Percentiles rank a stretch among this genome's conserved stretches.
These are phyloP conservation scores for Fusarium sp. DNA, from an alignment of 2,329 filamentous ascomycete genomes.

Conservation along the genomic window DNA sequence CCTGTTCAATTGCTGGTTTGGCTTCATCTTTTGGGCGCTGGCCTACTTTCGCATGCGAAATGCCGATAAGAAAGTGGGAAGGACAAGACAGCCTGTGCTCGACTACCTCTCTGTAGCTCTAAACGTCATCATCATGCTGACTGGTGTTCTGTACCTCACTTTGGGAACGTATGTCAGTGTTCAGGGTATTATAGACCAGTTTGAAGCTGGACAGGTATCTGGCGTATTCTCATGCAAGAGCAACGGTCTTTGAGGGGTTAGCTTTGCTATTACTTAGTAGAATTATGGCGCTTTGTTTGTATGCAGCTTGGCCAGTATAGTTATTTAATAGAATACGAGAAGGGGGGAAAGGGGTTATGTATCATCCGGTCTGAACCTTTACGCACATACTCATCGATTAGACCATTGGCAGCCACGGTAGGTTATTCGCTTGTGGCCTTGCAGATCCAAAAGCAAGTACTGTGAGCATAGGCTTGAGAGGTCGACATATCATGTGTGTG, in stretches of 20 bases:
- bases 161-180: slow-evolving; percentile 84
- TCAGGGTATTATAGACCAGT: slow-evolving; percentile 81
- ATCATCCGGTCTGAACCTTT: background rate
- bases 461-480: background rate
- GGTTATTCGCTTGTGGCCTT: background rate
- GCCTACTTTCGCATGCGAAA: slow-evolving; percentile 81
- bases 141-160: slow-evolving; percentile 82
- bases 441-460: background rate
- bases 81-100: slow-evolving; percentile 61
- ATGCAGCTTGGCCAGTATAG: background rate
- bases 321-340: background rate
- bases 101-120: slow-evolving; percentile 68
- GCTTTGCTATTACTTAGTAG: too few relatives aligned
- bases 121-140: slow-evolving; percentile 78
- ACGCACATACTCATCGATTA: background rate
- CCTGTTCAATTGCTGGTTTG: slow-evolving; percentile 91
- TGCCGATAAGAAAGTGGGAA: slow-evolving; percentile 67
- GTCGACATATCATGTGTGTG: background rate
- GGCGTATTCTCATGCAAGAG: slow-evolving; percentile 80
- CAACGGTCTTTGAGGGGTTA: slow-evolving; percentile 66
- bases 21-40: slow-evolving; percentile 94
- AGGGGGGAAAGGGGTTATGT: background rate
- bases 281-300: background rate
- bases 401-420: background rate
- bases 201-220: slow-evolving; percentile 71